Base-by-base conservation (phyloP, 2,329 filamentous ascomycete genomes). In the Hypoxylon sp. region DNA sequence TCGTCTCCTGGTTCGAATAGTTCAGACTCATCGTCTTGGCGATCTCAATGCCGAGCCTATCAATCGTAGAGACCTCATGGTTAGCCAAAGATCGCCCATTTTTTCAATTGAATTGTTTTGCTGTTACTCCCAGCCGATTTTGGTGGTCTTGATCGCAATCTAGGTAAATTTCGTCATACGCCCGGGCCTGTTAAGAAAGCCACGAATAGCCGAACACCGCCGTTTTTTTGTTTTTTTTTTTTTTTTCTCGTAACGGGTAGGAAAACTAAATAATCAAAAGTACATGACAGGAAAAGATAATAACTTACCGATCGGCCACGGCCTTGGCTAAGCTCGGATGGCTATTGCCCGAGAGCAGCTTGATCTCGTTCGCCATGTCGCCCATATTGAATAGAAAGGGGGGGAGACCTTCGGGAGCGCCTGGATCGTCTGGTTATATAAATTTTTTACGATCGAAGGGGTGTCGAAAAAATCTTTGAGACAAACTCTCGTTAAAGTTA, bases 1-100 rank as follows among this genome's bases (percentile, higher is more conserved):
- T 92, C 53, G 91, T 94, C 77, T 95, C 91, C 74, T 93, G 91
- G 78, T 94, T 94, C 49, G 91, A 94, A 80, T 94, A 93, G 76
- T 94, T 92, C 65, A 94, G 83, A 68, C 90, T 90, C 82, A 93
- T 87, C 48, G 91, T 91, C 81, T 92, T 92, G 67, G 90, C 89
- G 71, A 93, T 85, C 72, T 92, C 88, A 72, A 93, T 91, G 70
- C 91, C 90, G 64, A 93, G 85, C 74, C 90, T 92, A 76, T 56
- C 65, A 48, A 37, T 49, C 4, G 57, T 48, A 39, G 39, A 46
- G 44, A 32, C 39, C 37, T 64, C 24, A 41, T 68, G 30, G 49
- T 69, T 65, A 62, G 65, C 59, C 13, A 56, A 55, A 6, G n/a
- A 41, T 41, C 56, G 22, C 54, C 30, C 50, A 58, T 62, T 13